These are phyloP conservation scores for Ceratobasidium sp. DNA, from an alignment of 1,284 basidiomycete species.

Conservation along the genomic window DNA sequence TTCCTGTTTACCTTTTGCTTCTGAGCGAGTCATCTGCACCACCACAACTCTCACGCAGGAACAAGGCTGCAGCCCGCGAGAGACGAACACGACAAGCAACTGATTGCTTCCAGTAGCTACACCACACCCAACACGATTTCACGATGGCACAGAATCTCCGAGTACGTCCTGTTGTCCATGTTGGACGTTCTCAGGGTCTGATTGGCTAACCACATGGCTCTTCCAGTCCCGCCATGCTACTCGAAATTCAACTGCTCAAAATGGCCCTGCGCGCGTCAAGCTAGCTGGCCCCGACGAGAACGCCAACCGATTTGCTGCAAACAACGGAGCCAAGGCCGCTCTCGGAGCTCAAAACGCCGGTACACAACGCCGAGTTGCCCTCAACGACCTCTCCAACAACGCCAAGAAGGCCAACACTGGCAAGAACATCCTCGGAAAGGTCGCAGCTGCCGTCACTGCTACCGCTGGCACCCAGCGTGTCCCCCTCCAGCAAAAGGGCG, in stretches of 20 bases:
- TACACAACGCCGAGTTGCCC: slow-evolving; percentile 17
- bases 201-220: neutral
- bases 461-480: slow-evolving; percentile 6
- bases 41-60: slow-evolving; percentile 35
- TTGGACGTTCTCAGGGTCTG: slow-evolving; percentile 2
- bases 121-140: slow-evolving; percentile 22
- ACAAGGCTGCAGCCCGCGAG: slow-evolving; percentile 3
- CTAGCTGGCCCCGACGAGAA: slow-evolving; percentile 33
- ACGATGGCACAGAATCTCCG: slow-evolving; percentile 36
- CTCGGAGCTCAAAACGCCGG: slow-evolving; percentile 4
- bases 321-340: slow-evolving; percentile 8
- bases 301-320: slow-evolving; percentile 17
- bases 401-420: slow-evolving; percentile 30
- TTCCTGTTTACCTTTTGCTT: slow-evolving; percentile 37
- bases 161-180: slow-evolving; percentile 11
- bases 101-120: slow-evolving; percentile 2
- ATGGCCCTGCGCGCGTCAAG: slow-evolving; percentile 19
- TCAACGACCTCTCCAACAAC: slow-evolving; percentile 34
- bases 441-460: neutral
- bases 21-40: slow-evolving; percentile 32
- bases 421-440: slow-evolving; percentile 7
- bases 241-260: slow-evolving; percentile 12
- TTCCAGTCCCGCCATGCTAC: slow-evolving; percentile 1
- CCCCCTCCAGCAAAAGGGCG: slow-evolving; percentile 24
- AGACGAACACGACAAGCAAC: slow-evolving; percentile 27